Percentiles rank a stretch among this genome's conserved stretches.
Conservation (phyloP, 768 basidiomycete genomes). For the Podaxis carcinomalis region DNA sequence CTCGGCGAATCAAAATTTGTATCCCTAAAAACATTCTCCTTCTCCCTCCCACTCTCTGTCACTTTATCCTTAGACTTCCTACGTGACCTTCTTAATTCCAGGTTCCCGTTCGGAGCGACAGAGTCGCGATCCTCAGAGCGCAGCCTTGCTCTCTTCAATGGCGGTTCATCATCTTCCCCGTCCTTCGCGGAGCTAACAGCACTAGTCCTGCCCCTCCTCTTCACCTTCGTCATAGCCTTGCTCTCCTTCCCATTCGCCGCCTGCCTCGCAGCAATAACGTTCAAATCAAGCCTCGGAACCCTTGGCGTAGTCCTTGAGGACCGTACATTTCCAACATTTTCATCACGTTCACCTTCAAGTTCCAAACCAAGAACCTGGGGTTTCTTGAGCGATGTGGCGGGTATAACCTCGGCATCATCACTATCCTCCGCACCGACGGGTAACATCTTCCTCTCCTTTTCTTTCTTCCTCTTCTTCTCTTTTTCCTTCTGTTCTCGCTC, state of each 20-base stretch:
- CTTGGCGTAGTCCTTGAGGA: background rate
- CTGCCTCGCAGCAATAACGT: background rate
- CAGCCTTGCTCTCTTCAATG: constrained; percentile 21
- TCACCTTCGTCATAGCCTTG: constrained; percentile 21
- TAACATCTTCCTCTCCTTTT: constrained; percentile 13
- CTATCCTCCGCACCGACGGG: constrained; percentile 11
- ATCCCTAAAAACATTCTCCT: background rate
- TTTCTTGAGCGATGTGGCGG: background rate
- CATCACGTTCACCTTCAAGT: background rate
- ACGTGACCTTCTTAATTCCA: background rate
- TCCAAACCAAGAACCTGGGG: background rate
- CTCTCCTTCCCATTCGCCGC: constrained; percentile 10
- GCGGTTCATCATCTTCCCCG: constrained; percentile 18
- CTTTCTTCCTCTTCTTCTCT: background rate
- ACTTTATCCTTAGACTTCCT: background rate
- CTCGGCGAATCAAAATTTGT: background rate
- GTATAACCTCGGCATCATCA: constrained; percentile 8
- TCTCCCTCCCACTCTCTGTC: background rate
- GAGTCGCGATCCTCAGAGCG: constrained; percentile 7
- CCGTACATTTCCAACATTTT: background rate
- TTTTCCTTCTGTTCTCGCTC: background rate
- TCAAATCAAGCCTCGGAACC: background rate
- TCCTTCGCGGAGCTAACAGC: background rate
- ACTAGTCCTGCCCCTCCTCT: constrained; percentile 18
- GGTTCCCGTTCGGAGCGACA: constrained; percentile 9